These are phyloP conservation scores for Fusarium nodosum DNA, from an alignment of 2,329 filamentous ascomycete species.

Conservation along the genomic window DNA sequence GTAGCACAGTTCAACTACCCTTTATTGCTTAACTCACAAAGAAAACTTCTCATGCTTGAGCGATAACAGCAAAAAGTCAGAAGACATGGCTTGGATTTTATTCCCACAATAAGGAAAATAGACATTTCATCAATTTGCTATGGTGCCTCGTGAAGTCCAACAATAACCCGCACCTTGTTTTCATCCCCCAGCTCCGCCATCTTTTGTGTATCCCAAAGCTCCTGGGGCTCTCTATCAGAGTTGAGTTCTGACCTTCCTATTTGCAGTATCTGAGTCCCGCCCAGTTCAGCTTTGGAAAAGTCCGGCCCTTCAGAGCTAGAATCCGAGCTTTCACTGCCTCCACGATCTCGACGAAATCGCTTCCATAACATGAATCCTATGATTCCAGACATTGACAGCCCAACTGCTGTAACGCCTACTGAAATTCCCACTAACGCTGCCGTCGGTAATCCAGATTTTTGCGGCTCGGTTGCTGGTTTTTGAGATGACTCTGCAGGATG, in stretches of 20 bases:
- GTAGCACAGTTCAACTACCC: too few species aligned
- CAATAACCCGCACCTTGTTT: slow-evolving; percentile 9
- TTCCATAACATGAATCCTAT: slow-evolving; percentile 2
- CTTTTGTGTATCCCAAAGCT: slow-evolving; percentile 21
- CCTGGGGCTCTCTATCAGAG: not conserved
- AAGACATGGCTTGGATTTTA: too few species aligned
- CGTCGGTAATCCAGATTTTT: not conserved
- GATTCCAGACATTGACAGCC: not conserved
- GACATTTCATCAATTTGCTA: not conserved
- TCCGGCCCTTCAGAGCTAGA: not conserved
- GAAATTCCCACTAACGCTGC: slow-evolving; percentile 14
- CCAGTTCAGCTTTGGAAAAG: slow-evolving; percentile 1
- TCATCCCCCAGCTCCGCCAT: slow-evolving; percentile 7
- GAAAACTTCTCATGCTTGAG: too few species aligned
- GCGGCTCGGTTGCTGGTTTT: fast-evolving
- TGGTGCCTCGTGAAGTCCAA: slow-evolving; percentile 18
- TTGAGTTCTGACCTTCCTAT: slow-evolving; percentile 10
- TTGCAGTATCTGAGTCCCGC: not conserved
- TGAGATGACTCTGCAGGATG: not conserved
- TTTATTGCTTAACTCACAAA: too few species aligned
- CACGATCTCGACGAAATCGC: not conserved
- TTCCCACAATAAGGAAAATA: too few species aligned
- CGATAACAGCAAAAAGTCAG: too few species aligned
- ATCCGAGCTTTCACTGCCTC: not conserved
- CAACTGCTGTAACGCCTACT: slow-evolving; percentile 1